These are phyloP conservation scores for Fusarium equiseti DNA, from an alignment of 2,329 filamentous ascomycete genomes.

Conservation along the genomic window DNA sequence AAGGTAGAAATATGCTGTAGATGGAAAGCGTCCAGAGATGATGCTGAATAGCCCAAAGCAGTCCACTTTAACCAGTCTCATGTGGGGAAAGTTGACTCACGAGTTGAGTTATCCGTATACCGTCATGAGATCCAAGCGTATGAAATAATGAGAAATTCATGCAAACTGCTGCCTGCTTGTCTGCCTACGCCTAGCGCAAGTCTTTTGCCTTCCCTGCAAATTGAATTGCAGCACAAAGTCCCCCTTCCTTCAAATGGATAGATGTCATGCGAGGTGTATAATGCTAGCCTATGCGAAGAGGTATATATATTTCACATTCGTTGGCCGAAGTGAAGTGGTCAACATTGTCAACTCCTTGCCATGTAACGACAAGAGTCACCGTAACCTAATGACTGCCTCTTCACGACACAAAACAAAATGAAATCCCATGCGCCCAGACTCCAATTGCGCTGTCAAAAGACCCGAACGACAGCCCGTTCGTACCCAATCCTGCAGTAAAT, in stretches of 20 bases:
- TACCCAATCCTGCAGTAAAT: conserved; percentile 28
- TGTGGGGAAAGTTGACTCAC: background rate
- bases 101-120: background rate
- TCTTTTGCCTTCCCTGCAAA: background rate
- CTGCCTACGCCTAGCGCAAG: background rate
- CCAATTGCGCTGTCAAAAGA: conserved; percentile 26
- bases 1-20: too few species aligned
- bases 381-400: conserved; percentile 2
- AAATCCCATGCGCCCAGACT: conserved; percentile 38
- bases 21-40: background rate
- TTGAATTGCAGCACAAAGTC: background rate
- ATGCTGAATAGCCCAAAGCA: background rate
- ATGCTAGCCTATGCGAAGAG: background rate
- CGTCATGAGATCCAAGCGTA: background rate
- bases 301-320: conserved; percentile 22
- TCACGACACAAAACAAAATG: conserved; percentile 14
- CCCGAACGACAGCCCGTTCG: conserved; percentile 20
- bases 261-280: background rate
- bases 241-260: background rate
- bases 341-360: background rate
- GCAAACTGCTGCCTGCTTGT: background rate
- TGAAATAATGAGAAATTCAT: background rate
- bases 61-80: background rate
- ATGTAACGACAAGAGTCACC: background rate
- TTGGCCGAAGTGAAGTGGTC: conserved; percentile 29